These are phyloP conservation scores for Aspergillus bridgeri DNA, from an alignment of 495 filamentous ascomycete genomes.

Conservation along the genomic window DNA sequence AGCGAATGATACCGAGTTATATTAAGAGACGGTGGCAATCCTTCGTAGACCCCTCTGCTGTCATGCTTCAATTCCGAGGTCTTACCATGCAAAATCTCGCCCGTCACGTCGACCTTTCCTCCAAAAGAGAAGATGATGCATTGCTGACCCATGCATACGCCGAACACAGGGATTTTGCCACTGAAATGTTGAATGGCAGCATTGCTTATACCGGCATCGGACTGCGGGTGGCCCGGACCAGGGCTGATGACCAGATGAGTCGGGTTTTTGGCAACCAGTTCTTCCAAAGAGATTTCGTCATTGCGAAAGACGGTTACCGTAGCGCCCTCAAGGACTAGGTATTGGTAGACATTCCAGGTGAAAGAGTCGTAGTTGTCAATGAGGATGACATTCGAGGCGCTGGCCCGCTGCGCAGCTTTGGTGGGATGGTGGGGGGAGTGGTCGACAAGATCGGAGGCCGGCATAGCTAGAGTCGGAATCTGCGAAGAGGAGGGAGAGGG, in stretches of 20 bases:
- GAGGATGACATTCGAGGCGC: constrained; percentile 84
- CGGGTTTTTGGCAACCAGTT: constrained; percentile 75
- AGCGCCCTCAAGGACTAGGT: constrained; percentile 90
- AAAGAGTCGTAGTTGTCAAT: constrained; percentile 99
- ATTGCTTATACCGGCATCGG: constrained; percentile 87
- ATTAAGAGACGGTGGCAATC: constrained; percentile 69
- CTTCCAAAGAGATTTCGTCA: constrained; percentile 80
- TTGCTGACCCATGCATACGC: constrained; percentile 99
- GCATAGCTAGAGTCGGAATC: constrained; percentile 22
- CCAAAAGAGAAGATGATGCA: constrained; percentile 93
- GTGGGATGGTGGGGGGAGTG: constrained; percentile 81
- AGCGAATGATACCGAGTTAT: constrained; percentile 97
- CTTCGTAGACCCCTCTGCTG: constrained; percentile 77
- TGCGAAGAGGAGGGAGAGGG: not conserved
- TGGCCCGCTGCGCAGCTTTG: constrained; percentile 61
- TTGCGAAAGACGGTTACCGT: constrained; percentile 86
- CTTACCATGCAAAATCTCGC: constrained; percentile 96
- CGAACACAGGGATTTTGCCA: constrained; percentile 95
- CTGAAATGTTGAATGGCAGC: constrained; percentile 87
- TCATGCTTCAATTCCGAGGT: constrained; percentile 89
- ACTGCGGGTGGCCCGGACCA: constrained; percentile 85
- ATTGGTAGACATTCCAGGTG: constrained; percentile 99
- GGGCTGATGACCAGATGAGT: constrained; percentile 95
- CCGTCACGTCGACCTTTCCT: constrained; percentile 85
- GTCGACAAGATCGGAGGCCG: constrained; percentile 64